Conservation (phyloP, 2,329 filamentous ascomycete genomes). For the Scedosporium boydii region DNA sequence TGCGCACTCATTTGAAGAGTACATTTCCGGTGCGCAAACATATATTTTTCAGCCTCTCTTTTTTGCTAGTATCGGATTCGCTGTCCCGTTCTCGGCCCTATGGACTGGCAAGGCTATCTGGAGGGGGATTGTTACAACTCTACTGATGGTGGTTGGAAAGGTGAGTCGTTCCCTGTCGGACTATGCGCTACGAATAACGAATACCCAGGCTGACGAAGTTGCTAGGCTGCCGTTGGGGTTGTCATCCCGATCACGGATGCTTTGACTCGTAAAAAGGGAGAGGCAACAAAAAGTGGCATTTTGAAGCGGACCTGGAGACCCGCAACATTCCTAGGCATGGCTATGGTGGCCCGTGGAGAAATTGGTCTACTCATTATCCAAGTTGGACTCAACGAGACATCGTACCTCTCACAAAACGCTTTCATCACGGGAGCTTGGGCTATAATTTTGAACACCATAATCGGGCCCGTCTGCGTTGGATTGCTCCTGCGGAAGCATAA, state of each 20-base stretch:
- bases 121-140: conserved; percentile 45
- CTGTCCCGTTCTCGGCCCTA: conserved; percentile 48
- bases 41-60: conserved; percentile 47
- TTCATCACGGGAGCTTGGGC: conserved; percentile 47
- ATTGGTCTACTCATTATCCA: conserved; percentile 47
- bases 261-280: conserved; percentile 4
- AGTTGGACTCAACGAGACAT: conserved; percentile 19
- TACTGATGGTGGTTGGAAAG: conserved; percentile 43
- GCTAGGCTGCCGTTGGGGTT: conserved; percentile 11
- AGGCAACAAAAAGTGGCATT: background rate
- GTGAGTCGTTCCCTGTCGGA: background rate
- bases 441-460: conserved; percentile 45
- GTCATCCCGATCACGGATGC: conserved; percentile 23
- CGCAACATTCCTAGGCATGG: conserved; percentile 42
- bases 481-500: conserved; percentile 25
- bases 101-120: conserved; percentile 42
- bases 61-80: conserved; percentile 50
- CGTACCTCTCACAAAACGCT: conserved; percentile 42
- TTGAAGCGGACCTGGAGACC: conserved; percentile 31
- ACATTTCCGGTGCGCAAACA: conserved; percentile 24
- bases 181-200: background rate
- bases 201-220: background rate
- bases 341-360: conserved; percentile 52
- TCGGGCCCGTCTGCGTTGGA: conserved; percentile 43
- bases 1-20: conserved; percentile 26